Evolutionary conservation across 345 rosid genomes (phyloP).

Genomic region (Viola odorata): DNA sequence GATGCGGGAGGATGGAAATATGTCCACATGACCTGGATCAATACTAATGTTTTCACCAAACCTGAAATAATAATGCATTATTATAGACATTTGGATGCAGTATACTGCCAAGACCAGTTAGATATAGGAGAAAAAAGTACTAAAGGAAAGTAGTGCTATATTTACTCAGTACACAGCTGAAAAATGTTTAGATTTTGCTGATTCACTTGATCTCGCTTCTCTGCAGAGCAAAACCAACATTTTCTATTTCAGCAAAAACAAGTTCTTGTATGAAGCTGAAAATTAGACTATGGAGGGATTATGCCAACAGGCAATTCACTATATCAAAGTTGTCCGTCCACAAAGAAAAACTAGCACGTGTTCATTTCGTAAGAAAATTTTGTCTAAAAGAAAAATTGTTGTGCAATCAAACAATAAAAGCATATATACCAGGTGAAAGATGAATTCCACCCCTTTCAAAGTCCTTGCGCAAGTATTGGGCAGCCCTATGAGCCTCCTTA

Average conservation of each 20-base stretch:
- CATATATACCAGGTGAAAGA: conserved; percentile 53
- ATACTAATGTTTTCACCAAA: conserved; percentile 63
- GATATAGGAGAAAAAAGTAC: not conserved
- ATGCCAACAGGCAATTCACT: not conserved
- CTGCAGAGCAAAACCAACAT: conserved; percentile 35
- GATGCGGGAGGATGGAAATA: conserved; percentile 64
- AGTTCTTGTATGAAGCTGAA: not conserved
- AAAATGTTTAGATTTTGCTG: conserved; percentile 53
- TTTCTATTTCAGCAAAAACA: not conserved
- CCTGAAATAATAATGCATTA: conserved; percentile 28
- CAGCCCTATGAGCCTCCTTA: conserved; percentile 78
- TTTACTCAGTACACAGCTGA: conserved; percentile 74
- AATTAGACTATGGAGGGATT: conserved; percentile 10
- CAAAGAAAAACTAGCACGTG: not conserved
- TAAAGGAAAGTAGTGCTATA: conserved; percentile 8
- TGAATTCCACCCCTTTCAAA: conserved; percentile 97
- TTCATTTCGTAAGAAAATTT: not conserved
- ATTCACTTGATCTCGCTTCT: conserved; percentile 74
- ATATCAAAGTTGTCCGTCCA: not conserved
- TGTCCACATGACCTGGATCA: conserved; percentile 82
- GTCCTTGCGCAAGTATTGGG: conserved; percentile 62
- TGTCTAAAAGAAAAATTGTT: not conserved
- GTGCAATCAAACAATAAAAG: not conserved
- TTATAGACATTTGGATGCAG: too few species aligned
- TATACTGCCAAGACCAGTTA: too few species aligned